Conservation (phyloP, 192 early-diverging fungal species). For the Gigaspora rosea region DNA sequence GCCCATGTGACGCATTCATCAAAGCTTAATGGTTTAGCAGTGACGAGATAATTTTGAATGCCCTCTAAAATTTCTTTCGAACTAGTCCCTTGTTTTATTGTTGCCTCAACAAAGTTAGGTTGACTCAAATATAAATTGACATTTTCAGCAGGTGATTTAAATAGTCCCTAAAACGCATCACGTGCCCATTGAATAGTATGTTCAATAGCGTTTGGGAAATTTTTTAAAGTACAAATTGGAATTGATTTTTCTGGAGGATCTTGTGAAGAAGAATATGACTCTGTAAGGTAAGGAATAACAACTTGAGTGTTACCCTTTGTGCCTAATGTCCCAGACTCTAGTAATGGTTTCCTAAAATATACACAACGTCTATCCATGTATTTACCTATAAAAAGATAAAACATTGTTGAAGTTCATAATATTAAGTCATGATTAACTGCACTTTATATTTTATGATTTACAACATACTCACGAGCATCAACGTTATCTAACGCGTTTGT, state of each 20-base stretch:
- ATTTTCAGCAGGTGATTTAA: slow-evolving; percentile 89
- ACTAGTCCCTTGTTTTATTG: slow-evolving; percentile 76
- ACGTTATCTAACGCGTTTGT: slow-evolving; percentile 99
- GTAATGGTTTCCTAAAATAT: slow-evolving; percentile 89
- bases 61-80: slow-evolving; percentile 77
- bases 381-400: slow-evolving; percentile 34
- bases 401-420: not conserved
- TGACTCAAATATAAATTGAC: slow-evolving; percentile 92
- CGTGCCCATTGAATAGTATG: slow-evolving; percentile 96
- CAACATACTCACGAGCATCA: slow-evolving; percentile 76
- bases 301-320: slow-evolving; percentile 99
- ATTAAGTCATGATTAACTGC: not conserved
- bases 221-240: slow-evolving; percentile 87
- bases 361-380: slow-evolving; percentile 98
- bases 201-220: slow-evolving; percentile 88
- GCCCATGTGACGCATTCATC: slow-evolving; percentile 94
- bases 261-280: slow-evolving; percentile 97
- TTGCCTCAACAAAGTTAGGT: slow-evolving; percentile 76
- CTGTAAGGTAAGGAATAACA: slow-evolving; percentile 91
- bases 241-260: slow-evolving; percentile 98
- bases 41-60: slow-evolving; percentile 75
- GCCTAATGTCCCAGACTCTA: slow-evolving; percentile 98
- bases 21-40: slow-evolving; percentile 81
- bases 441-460: not conserved
- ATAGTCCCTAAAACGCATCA: slow-evolving; percentile 94